These are phyloP conservation scores for Tympanopsis confertula DNA, from an alignment of 2,329 filamentous ascomycete species.

Conservation along the genomic window DNA sequence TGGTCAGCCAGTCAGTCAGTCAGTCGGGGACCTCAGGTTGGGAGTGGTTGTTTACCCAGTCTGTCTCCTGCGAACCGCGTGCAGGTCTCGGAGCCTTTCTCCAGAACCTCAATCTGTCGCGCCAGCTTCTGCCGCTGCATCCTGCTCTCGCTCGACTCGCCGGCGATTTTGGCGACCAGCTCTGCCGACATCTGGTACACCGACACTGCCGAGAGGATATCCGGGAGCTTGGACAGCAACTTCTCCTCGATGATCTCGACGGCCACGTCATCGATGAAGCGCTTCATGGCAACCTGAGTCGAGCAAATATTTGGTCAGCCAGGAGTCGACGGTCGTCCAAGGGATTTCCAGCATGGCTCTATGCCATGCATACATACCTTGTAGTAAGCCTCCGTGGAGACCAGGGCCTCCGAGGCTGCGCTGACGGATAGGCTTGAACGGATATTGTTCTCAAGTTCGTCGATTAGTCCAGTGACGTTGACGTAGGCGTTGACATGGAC, in stretches of 20 bases:
- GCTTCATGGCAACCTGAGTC: constrained; percentile 28
- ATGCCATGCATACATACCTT: too few species aligned
- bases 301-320: background rate
- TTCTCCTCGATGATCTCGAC: constrained; percentile 27
- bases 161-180: constrained; percentile 22
- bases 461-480: background rate
- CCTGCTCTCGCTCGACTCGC: constrained; percentile 25
- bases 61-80: too few species aligned
- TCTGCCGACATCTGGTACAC: constrained; percentile 22
- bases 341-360: too few species aligned
- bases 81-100: constrained; percentile 21
- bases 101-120: constrained; percentile 23
- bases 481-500: background rate
- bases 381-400: constrained; percentile 22
- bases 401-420: constrained; percentile 17
- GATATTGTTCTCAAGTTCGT: constrained; percentile 6
- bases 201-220: constrained; percentile 24
- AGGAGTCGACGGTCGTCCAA: background rate
- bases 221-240: constrained; percentile 18
- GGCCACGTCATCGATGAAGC: constrained; percentile 28
- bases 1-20: too few species aligned
- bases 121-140: constrained; percentile 19
- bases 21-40: too few species aligned
- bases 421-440: constrained; percentile 12
- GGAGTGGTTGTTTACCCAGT: too few species aligned